These are phyloP conservation scores for Violaceomyces palustris DNA, from an alignment of 1,284 basidiomycete species.

Conservation along the genomic window DNA sequence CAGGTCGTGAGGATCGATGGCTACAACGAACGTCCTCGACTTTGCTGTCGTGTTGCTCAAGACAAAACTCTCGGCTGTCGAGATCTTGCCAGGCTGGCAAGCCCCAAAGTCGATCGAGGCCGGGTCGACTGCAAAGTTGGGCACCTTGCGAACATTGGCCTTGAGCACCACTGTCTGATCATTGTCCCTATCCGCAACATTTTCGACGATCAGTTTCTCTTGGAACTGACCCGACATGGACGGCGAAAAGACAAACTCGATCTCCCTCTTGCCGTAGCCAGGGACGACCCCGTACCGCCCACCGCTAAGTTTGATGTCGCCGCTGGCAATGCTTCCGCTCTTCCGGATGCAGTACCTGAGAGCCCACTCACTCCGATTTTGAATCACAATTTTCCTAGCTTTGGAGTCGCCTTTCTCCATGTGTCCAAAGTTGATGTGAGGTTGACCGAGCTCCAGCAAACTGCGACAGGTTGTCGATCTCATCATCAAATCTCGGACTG, in stretches of 20 bases:
- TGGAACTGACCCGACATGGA: constrained; percentile 55
- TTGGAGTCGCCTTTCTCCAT: constrained; percentile 57
- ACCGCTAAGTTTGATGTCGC: constrained; percentile 57
- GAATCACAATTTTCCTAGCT: constrained; percentile 57
- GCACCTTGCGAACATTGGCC: constrained; percentile 56
- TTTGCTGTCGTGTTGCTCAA: constrained; percentile 56
- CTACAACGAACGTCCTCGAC: constrained; percentile 55
- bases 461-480: constrained; percentile 55
- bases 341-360: constrained; percentile 57
- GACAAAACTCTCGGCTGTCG: constrained; percentile 50
- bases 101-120: constrained; percentile 52
- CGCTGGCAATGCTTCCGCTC: constrained; percentile 57
- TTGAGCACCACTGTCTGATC: constrained; percentile 57
- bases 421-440: constrained; percentile 58
- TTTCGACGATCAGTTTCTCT: constrained; percentile 57
- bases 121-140: constrained; percentile 56
- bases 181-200: constrained; percentile 56
- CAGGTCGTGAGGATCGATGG: constrained; percentile 41
- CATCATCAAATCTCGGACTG: constrained; percentile 57
- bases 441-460: constrained; percentile 57
- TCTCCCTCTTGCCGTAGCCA: constrained; percentile 57
- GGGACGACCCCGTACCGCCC: constrained; percentile 58
- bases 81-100: constrained; percentile 34
- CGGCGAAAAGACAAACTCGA: constrained; percentile 54
- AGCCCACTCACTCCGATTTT: constrained; percentile 56